Conservation (phyloP, 192 early-diverging fungal species). For the Podochytrium sp. region DNA sequence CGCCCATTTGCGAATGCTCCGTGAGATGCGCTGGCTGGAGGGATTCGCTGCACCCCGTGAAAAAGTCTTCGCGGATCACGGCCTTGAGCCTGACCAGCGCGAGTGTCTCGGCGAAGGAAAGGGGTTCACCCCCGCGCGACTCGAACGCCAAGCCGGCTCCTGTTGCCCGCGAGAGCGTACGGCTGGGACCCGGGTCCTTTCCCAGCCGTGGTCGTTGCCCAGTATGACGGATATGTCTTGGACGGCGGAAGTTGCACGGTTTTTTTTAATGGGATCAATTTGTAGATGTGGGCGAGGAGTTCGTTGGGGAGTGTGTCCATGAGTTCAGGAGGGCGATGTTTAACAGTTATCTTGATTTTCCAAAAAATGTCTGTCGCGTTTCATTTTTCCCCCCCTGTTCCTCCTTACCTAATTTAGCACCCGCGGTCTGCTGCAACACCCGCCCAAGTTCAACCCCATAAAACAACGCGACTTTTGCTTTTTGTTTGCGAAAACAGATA, state of each 20-base stretch:
- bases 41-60: background rate
- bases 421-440: too few species aligned
- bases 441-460: too few species aligned
- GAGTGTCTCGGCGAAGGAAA: background rate
- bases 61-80: slow-evolving; percentile 3
- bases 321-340: too few species aligned
- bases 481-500: too few species aligned
- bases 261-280: background rate
- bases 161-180: background rate
- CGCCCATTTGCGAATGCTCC: slow-evolving; percentile 6
- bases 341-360: too few species aligned
- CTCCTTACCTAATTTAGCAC: too few species aligned
- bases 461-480: too few species aligned
- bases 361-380: too few species aligned
- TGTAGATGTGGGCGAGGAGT: background rate
- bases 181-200: too few species aligned
- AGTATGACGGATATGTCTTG: background rate
- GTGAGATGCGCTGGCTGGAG: background rate
- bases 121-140: background rate
- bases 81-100: background rate
- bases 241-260: too few species aligned
- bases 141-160: background rate
- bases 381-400: too few species aligned
- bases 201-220: background rate
- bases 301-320: slow-evolving; percentile 4